Evolutionary conservation across 1,284 basidiomycete species (phyloP), one percentile per base, ranked within the genome.

Genomic region (Ganoderma sp.): DNA sequence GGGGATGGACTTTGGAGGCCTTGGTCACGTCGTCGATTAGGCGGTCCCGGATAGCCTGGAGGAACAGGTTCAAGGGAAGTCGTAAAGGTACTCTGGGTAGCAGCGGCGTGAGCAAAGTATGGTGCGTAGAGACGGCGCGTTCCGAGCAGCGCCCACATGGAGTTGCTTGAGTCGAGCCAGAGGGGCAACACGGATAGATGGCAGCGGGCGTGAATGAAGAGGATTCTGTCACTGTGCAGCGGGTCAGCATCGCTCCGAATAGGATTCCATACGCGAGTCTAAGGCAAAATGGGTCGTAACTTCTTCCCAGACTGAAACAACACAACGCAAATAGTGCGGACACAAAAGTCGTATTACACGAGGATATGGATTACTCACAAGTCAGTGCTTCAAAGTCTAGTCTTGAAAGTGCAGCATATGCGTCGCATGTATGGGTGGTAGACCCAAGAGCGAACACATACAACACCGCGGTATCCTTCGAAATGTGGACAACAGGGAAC

Each of bases 11-110:
- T 25, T 62, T 70, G 17, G 76, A 74, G 9, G 80, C 76, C 61
- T 81, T 78, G n/a, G 85, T 82, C 39, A 91, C 79, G 74, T 89
- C 86, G 67, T 88, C 84, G 48, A 90, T 84, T 37, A 91, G 79
- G 39, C 82, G 75, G 50, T 76, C 84, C 74, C 83, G 82, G 25
- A 85, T 70, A n/a, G 86, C 85, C 37, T 78, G 78, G 42, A 86
- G 73, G 71, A 87, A 85, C 54, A 80, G 77, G 22, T 78, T 70
- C 71, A 87, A 85, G 43, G 85, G 77, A 39, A 73, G 72, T 56
- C 85, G 84, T n/a, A 87, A 78, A 43, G 80, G 78, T 54, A 79
- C 78, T 50, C 84, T 80, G 41, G 88, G 86, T 8, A 87, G 74
- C 34, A 79, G 78, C 62, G 74, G 76, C 56, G 78, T 74, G 43